These are phyloP conservation scores for Citrullus colocynthis DNA, from an alignment of 306 rosid species.

Conservation along the genomic window DNA sequence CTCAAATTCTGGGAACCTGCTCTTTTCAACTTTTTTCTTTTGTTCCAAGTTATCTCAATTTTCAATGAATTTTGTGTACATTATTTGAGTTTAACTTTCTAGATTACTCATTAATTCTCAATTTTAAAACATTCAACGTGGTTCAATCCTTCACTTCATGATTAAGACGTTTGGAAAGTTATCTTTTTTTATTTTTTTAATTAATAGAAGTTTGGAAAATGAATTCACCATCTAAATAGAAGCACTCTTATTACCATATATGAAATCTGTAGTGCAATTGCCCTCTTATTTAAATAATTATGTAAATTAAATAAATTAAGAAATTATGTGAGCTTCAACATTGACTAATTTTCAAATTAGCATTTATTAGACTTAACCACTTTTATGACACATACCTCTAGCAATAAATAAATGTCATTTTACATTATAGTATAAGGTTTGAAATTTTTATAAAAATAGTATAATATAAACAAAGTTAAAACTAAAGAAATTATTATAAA, in stretches of 20 bases:
- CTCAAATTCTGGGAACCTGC: constrained; percentile 1
- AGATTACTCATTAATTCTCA: no score
- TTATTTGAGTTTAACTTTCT: no score
- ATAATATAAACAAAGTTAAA: no score
- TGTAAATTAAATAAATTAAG: no score
- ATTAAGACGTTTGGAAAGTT: no score
- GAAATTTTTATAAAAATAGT: background rate
- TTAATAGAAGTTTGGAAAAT: background rate
- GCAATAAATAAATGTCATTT: background rate
- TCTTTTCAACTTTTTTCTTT: background rate
- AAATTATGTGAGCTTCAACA: background rate
- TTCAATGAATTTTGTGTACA: background rate
- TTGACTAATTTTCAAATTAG: background rate
- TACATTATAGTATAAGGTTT: background rate
- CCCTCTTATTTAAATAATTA: background rate
- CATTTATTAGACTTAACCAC: no score
- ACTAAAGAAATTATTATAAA: no score
- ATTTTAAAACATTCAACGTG: no score
- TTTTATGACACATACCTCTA: background rate
- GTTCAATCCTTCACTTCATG: no score
- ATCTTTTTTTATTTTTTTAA: no score
- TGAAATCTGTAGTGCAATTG: background rate
- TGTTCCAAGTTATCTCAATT: background rate
- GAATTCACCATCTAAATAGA: background rate
- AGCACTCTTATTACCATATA: background rate